A percentile compares a stretch with the other conserved stretches of the same genome.
Conservation (phyloP, 148 eudicot species). For the Rhododendron williamsianum region DNA sequence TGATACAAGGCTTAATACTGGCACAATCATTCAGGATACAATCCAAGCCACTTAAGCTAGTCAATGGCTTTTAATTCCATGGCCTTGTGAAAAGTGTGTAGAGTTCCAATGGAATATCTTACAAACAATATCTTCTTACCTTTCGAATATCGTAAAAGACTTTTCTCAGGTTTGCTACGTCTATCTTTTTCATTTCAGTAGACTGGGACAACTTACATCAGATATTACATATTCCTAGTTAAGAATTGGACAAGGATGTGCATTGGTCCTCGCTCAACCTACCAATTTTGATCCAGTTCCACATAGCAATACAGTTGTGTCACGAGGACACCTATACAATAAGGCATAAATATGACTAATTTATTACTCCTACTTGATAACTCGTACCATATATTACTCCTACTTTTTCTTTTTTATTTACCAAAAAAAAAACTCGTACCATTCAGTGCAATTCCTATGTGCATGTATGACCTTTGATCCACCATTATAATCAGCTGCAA, state of each 20-base stretch:
- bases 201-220: background rate
- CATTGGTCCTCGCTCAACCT: background rate
- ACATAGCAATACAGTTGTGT: background rate
- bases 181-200: background rate
- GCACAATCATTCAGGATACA: background rate
- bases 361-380: background rate
- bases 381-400: slow-evolving; percentile 51
- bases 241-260: background rate
- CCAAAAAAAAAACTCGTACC: slow-evolving; percentile 33
- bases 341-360: background rate
- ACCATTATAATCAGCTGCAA: slow-evolving; percentile 37
- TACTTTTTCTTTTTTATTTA: background rate
- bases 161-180: background rate
- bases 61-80: background rate
- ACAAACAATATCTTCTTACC: background rate
- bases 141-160: background rate
- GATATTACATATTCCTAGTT: background rate
- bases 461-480: slow-evolving; percentile 49
- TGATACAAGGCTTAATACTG: background rate
- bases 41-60: background rate
- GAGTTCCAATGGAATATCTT: background rate
- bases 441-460: slow-evolving; percentile 78
- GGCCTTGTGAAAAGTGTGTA: background rate
- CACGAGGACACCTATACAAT: background rate
- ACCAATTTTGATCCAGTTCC: background rate